Evolutionary conservation across 2,329 filamentous ascomycete species (phyloP), one percentile per base, ranked within the genome.

Genomic region (Pseudocercospora cruenta): DNA sequence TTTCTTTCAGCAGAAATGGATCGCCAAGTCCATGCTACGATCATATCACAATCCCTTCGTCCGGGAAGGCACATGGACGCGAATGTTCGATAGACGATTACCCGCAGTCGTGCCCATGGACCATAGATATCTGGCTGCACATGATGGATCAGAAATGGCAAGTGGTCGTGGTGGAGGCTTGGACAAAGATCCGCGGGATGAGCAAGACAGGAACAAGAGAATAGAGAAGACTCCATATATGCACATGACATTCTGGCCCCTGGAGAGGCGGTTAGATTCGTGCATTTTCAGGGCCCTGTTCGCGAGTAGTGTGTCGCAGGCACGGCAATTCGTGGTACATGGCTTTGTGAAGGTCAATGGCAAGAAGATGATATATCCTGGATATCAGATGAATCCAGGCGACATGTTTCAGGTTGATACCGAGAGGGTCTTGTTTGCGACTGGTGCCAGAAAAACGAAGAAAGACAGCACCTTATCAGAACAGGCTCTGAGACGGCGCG

Each of bases 1-100:
- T 53, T 96, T 95, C 82, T 99, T 96, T 86, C 94, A 98, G 85
- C 94, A 98, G 82, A 99, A 99, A 90, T 99, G 94, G 94, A 80
- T 82, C 1, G 92, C 94, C 75, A 99, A 99, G 81, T 88, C 93
- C 22, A 79, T 89, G 70, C 88, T 92, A 49, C 90, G 95, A 72
- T 89, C 86, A 69, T 99, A 98, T 80, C 95, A 99, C 82, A 95
- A 94, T 80, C 94, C 97, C 78, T 92, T 97, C 77, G 90, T 99
- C 72, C 89, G 90, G 71, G 95, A 99, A 83, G 89, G 91, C 78
- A 91, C 95, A 82, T 99, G 95, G 95, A 87, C 91, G 80, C 91
- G 91, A 78, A 94, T 97, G 87, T 99, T 99, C 83, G 90, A 87
- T 72, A 87, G 91, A 71, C 90, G 90, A 72, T 84, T 97, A 67